Evolutionary conservation across 352 stramenopile species (phyloP), one percentile per base, ranked within the genome.

Genomic region (Phytophthora cactorum): DNA sequence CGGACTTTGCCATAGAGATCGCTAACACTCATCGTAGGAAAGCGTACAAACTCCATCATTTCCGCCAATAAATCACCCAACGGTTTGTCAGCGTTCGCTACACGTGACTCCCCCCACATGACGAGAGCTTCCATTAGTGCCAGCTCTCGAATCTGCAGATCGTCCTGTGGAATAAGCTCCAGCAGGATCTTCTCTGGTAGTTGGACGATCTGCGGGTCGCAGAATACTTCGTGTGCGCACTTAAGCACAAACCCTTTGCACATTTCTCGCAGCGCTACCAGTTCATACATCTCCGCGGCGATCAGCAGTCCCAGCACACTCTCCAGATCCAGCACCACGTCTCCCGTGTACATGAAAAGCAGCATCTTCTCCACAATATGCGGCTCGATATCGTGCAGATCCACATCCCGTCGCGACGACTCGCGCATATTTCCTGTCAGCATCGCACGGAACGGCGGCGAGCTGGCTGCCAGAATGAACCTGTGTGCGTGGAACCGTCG

Each of bases 1-100:
- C 82, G 82, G 34, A 96, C 88, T 86, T 94, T 96, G 39, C 88
- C 84, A 45, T 96, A 94, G 8, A 96, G 56, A 58, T 93, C 86
- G 31, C 84, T 89, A 43, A 96, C 88, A 45, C 85, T 96, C 88
- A 96, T 96, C 0, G 86, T 93, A 9, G 86, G 82, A 59, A 94
- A 96, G 29, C 88, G 86, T 49, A 96, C 81, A 51, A 88, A 84
- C 68, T 93, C 81, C 85, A 95, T 92, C 49, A 93, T 77, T 44
- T 95, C 88, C 0, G 66, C 68, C 28, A 96, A 60, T 44, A 95
- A 75, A 28, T 84, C 72, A 8, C 86, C 62, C 28, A 95, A 62
- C 9, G 75, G 52, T 4, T 78, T 75, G 10, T 86, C 68, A 10
- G 75, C 73, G 27, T 78, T 78, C 2, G 73, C 70, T 0, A 90